Conservation (phyloP, 2,329 filamentous ascomycete genomes). For the Sporothrix globosa region DNA sequence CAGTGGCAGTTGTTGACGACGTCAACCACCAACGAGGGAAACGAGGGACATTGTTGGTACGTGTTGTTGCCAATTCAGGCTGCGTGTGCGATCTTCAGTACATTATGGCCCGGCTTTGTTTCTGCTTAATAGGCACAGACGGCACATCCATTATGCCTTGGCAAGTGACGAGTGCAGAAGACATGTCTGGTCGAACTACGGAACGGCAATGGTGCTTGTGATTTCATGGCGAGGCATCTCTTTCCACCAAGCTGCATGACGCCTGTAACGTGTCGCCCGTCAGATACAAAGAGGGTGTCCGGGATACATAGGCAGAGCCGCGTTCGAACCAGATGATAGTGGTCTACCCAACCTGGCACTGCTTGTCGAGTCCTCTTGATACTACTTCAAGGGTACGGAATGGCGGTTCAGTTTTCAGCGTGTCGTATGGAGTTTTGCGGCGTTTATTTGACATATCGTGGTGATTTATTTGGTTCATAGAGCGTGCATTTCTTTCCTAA, state of each 20-base stretch:
- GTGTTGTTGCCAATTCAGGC: neutral
- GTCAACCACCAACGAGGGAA: neutral
- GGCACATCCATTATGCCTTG: neutral
- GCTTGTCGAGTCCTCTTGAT: no score
- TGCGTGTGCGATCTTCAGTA: constrained; percentile 5
- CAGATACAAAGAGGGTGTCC: neutral
- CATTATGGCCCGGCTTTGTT: neutral
- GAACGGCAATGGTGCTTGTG: no score
- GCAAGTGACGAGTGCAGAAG: neutral
- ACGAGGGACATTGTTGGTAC: neutral
- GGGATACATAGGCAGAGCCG: neutral
- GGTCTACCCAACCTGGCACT: no score
- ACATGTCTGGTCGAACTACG: no score
- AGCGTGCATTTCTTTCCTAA: constrained; percentile 15
- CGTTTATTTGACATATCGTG: neutral
- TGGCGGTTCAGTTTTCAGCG: no score
- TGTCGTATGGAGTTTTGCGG: neutral
- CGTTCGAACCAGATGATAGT: neutral
- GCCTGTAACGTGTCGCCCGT: neutral
- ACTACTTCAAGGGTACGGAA: no score
- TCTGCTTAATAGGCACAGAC: constrained; percentile 21
- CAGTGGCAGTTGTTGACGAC: neutral
- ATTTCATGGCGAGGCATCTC: neutral
- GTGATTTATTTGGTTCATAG: constrained; percentile 5
- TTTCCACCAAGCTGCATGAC: neutral